Evolutionary conservation across 2,329 filamentous ascomycete species (phyloP).

Genomic region (Simplicillium aogashimaense): DNA sequence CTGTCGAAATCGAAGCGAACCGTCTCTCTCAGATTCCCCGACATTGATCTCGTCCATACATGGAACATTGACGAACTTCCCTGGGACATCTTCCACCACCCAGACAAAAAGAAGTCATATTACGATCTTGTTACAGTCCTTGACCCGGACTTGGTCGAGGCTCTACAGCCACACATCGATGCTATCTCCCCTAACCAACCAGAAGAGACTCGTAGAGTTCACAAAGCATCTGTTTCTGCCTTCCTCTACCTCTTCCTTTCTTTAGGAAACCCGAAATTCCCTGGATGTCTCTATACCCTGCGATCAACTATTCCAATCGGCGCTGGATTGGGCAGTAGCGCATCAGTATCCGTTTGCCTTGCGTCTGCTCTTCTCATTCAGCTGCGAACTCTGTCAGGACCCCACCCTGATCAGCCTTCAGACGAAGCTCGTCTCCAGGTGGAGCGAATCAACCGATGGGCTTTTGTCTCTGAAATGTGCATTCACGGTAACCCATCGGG

Average conservation of each 20-base stretch:
- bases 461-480: conserved; percentile 92
- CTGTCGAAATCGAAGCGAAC: conserved; percentile 86
- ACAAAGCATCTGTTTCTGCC: conserved; percentile 68
- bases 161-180: conserved; percentile 70
- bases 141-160: conserved; percentile 70
- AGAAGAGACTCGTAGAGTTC: conserved; percentile 70
- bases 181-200: conserved; percentile 57
- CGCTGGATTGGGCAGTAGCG: conserved; percentile 84
- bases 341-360: conserved; percentile 86
- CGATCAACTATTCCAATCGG: conserved; percentile 90
- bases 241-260: conserved; percentile 93
- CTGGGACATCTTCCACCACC: conserved; percentile 71
- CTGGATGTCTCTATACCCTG: conserved; percentile 78
- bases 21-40: conserved; percentile 79
- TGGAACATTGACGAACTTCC: conserved; percentile 92
- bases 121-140: conserved; percentile 80
- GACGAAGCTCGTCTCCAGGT: conserved; percentile 85
- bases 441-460: conserved; percentile 95
- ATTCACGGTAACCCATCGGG: conserved; percentile 96
- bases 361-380: conserved; percentile 78
- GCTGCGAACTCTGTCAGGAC: conserved; percentile 77
- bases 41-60: conserved; percentile 80
- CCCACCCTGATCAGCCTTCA: conserved; percentile 81
- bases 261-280: conserved; percentile 67
- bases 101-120: conserved; percentile 87